A percentile compares a stretch with the other conserved stretches of the same genome.
phyloP scores from a whole-genome alignment of 1,139 yeast species.

The Saccharomyces pastorianus region DNA sequence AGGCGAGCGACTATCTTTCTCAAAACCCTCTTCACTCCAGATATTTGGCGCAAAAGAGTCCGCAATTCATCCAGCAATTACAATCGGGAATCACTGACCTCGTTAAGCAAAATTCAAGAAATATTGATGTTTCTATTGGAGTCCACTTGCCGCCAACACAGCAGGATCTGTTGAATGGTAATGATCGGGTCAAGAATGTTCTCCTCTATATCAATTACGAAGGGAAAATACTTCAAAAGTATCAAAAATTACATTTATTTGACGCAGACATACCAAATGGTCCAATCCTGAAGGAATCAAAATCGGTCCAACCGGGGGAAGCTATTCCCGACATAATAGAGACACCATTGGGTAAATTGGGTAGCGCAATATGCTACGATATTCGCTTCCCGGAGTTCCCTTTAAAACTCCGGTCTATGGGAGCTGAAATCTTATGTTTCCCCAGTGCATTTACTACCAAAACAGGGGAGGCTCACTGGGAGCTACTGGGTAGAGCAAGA shows the following conservation, averaged over 20 bases:
- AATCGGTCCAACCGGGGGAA: slow-evolving; percentile 74
- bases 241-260: slow-evolving; percentile 81
- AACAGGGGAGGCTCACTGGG: slow-evolving; percentile 93
- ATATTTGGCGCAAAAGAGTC: slow-evolving; percentile 41
- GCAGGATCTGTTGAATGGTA: slow-evolving; percentile 11
- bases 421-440: slow-evolving; percentile 70
- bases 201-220: slow-evolving; percentile 58
- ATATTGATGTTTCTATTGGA: slow-evolving; percentile 55
- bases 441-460: slow-evolving; percentile 91
- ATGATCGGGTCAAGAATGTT: slow-evolving; percentile 54
- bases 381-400: slow-evolving; percentile 83
- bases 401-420: slow-evolving; percentile 51
- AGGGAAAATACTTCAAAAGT: slow-evolving; percentile 59
- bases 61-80: slow-evolving; percentile 38
- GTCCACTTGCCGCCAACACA: slow-evolving; percentile 62
- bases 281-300: slow-evolving; percentile 65
- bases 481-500: slow-evolving; percentile 63
- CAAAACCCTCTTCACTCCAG: slow-evolving; percentile 59
- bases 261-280: slow-evolving; percentile 78
- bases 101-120: slow-evolving; percentile 29
- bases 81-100: slow-evolving; percentile 39
- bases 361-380: slow-evolving; percentile 78
- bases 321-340: slow-evolving; percentile 48
- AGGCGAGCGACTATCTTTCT: slow-evolving; percentile 85
- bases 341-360: slow-evolving; percentile 54